Conservation (phyloP, 1,139 yeast genomes). For the Yamadazyma taylorii region DNA sequence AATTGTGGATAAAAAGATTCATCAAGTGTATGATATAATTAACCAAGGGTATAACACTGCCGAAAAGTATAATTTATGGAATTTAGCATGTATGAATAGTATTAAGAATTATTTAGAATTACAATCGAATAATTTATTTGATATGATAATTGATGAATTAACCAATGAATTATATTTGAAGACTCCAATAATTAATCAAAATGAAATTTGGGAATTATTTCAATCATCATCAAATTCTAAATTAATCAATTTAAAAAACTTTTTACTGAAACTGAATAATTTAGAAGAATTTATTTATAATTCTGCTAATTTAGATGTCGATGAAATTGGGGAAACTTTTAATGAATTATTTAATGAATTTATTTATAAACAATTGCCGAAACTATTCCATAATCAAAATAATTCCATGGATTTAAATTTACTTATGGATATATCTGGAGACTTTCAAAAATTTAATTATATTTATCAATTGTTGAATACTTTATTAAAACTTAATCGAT, state of each 20-base stretch:
- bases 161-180: constrained; percentile 72
- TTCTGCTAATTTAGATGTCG: constrained; percentile 57
- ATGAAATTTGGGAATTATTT: constrained; percentile 30
- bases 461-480: constrained; percentile 57
- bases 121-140: constrained; percentile 68
- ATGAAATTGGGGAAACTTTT: constrained; percentile 50
- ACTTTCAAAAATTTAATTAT: constrained; percentile 32
- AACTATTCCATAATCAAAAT: constrained; percentile 15
- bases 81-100: constrained; percentile 58
- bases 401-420: constrained; percentile 10
- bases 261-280: constrained; percentile 41
- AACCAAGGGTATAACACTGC: constrained; percentile 57
- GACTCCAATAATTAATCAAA: constrained; percentile 15
- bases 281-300: constrained; percentile 58
- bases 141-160: constrained; percentile 74
- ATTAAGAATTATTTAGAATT: constrained; percentile 57
- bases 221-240: constrained; percentile 30
- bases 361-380: constrained; percentile 31
- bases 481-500: constrained; percentile 59
- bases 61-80: constrained; percentile 60
- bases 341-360: constrained; percentile 44
- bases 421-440: constrained; percentile 15
- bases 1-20: constrained; percentile 66
- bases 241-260: constrained; percentile 37
- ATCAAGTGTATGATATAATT: constrained; percentile 65